phyloP scores from a whole-genome alignment of 495 filamentous ascomycete genomes.

The Chaetomium cochliodes region DNA sequence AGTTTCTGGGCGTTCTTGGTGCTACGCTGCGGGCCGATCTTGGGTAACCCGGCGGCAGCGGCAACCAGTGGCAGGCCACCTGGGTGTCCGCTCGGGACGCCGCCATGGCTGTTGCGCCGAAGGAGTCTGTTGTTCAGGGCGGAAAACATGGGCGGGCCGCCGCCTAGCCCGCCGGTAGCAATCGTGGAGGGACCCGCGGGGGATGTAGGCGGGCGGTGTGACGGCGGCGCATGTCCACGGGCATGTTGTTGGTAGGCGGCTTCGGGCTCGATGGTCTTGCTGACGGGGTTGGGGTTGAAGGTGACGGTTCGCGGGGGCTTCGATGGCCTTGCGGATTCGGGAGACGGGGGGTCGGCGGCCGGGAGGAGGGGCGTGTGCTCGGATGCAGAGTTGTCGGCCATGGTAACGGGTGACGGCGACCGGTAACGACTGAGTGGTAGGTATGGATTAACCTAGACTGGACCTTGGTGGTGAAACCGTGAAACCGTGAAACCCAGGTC shows the following conservation, averaged over 20 bases:
- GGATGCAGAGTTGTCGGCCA: conserved; percentile 24
- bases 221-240: conserved; percentile 11
- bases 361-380: conserved; percentile 43
- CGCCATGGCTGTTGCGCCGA: conserved; percentile 75
- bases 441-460: too few species aligned
- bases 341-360: conserved; percentile 27
- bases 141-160: conserved; percentile 68
- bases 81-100: conserved; percentile 12
- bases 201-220: conserved; percentile 18
- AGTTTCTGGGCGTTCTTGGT: conserved; percentile 95
- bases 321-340: conserved; percentile 38
- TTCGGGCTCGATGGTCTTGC: conserved; percentile 51
- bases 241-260: conserved; percentile 23
- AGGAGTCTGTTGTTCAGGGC: conserved; percentile 83
- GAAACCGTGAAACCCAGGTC: neutral
- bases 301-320: conserved; percentile 47
- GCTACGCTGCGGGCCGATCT: conserved; percentile 92
- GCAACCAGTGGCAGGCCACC: conserved; percentile 51
- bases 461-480: conserved; percentile 1
- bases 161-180: conserved; percentile 34
- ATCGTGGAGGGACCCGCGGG: conserved; percentile 30
- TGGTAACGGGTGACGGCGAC: conserved; percentile 10
- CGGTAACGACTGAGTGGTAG: neutral
- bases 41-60: conserved; percentile 53
- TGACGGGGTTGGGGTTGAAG: conserved; percentile 51